phyloP scores from a whole-genome alignment of 163 green algal species.

The Trebouxia gelatinosa region DNA sequence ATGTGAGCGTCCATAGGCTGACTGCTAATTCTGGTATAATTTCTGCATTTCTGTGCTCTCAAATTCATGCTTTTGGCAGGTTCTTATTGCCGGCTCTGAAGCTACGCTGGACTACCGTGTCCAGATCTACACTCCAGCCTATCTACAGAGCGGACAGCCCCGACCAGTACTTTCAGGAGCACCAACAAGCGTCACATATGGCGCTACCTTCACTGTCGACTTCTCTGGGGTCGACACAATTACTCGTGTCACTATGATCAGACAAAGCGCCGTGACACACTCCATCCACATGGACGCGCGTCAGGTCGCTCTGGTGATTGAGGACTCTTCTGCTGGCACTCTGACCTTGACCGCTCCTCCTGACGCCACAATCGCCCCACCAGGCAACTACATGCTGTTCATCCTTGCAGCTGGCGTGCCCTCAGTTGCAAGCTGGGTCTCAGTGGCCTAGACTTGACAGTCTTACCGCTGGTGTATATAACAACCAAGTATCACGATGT shows the following conservation, averaged over 20 bases:
- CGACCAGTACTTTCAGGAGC: not conserved
- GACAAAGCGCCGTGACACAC: constrained; percentile 2
- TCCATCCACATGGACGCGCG: constrained; percentile 19
- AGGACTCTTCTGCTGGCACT: too few species aligned
- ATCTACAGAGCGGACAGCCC: not conserved
- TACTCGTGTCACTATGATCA: not conserved
- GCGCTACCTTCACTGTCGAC: not conserved
- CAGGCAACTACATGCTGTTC: constrained; percentile 28
- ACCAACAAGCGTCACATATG: not conserved
- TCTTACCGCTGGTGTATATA: too few species aligned
- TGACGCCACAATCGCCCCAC: constrained; percentile 11
- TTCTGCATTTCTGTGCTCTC: too few species aligned
- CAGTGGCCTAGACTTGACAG: not conserved
- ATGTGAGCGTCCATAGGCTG: too few species aligned
- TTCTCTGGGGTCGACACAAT: not conserved
- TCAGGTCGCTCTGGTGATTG: not conserved
- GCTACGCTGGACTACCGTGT: constrained; percentile 24
- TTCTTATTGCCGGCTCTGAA: constrained; percentile 11
- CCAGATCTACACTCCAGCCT: constrained; percentile 20
- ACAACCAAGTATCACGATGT: too few species aligned
- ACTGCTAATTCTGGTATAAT: too few species aligned
- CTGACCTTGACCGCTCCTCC: constrained; percentile 2
- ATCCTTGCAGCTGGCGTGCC: constrained; percentile 12
- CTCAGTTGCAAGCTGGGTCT: not conserved
- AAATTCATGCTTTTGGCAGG: too few species aligned